phyloP scores from a whole-genome alignment of 2,329 filamentous ascomycete species.

The Anisogramma anomala region DNA sequence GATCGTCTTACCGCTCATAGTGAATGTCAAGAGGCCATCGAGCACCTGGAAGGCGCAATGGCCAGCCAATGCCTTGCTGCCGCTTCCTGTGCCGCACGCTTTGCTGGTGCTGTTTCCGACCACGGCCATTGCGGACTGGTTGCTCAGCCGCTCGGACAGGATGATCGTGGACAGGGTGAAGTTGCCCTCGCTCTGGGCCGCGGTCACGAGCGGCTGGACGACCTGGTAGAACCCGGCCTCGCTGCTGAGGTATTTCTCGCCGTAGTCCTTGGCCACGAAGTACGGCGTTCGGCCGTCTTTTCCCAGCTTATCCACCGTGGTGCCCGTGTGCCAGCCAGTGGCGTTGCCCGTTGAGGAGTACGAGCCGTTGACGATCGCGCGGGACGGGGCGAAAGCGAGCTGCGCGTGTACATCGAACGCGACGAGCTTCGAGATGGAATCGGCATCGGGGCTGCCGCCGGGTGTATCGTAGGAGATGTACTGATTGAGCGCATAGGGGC shows the following conservation, averaged over 20 bases:
- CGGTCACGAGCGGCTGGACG: conserved; percentile 31
- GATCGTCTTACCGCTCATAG: conserved; percentile 10
- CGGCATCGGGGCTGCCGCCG: conserved; percentile 18
- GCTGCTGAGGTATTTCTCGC: conserved; percentile 32
- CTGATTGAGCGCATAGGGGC: conserved; percentile 6
- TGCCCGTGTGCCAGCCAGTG: conserved; percentile 25
- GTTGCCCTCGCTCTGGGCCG: conserved; percentile 27
- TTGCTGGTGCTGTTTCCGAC: background rate
- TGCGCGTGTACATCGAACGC: conserved; percentile 33
- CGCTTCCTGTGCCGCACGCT: background rate
- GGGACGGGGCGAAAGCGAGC: conserved; percentile 28
- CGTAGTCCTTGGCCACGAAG: conserved; percentile 34
- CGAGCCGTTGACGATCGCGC: conserved; percentile 29
- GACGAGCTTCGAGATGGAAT: conserved; percentile 26
- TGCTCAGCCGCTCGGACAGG: conserved; percentile 16
- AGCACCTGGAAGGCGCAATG: conserved; percentile 13
- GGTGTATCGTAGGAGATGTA: conserved; percentile 16
- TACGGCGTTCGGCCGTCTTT: conserved; percentile 25
- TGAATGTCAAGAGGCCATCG: conserved; percentile 14
- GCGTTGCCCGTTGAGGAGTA: conserved; percentile 21
- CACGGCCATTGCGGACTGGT: conserved; percentile 2
- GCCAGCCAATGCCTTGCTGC: conserved; percentile 3
- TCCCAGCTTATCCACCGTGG: conserved; percentile 23
- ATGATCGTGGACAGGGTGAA: conserved; percentile 34
- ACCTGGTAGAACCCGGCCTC: conserved; percentile 28